Base-by-base conservation (phyloP, 345 rosid genomes). In the Odontarrhena argentea region DNA sequence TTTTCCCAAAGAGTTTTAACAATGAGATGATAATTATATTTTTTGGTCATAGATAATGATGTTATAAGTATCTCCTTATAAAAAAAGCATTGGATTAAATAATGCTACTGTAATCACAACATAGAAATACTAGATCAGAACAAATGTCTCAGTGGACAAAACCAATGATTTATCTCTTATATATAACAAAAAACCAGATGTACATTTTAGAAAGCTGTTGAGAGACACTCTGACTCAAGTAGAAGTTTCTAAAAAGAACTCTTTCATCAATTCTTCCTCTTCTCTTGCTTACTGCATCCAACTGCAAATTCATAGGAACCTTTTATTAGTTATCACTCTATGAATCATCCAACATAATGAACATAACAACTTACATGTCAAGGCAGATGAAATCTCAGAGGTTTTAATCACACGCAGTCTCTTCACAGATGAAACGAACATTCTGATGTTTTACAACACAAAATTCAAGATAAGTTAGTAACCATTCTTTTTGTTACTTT, bases 361-460 rank as follows among this genome's bases (percentile, higher is more conserved):
- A 41, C 54, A 58, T 13, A 24, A 32, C 0, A 26, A 42, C 78
- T 74, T 68, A 74, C 78, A 68, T 55, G 54, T 74, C 26, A 74
- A 63, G 24, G 78, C 65, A 41, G 74, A 62, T 38, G 78, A 55
- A 11, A 89, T 80, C 52, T 89, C 96, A 28, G 96, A 86, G 83
- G 89, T 89, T 82, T 95, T 95, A 82, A 91, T 76, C 67, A 89
- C 92, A 4, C 96, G 96, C 70, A 95, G 73, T 78, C 99, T 89
- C 92, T 86, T 95, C 80, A 87, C 99, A 0, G 96, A 86, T 7
- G 94, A 87, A 40, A 87, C 92, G 69, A 95, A 95, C 97, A 89
- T 91, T 78, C 99, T 51, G 55, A 12, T 18, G 22, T 12, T 65
- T 49, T 57, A 58, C 15, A 80, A 77, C 51, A 80, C 72, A 79